A percentile compares a stretch with the other conserved stretches of the same genome.
Conservation (phyloP, 768 basidiomycete genomes). For the Trametes sanguinea region DNA sequence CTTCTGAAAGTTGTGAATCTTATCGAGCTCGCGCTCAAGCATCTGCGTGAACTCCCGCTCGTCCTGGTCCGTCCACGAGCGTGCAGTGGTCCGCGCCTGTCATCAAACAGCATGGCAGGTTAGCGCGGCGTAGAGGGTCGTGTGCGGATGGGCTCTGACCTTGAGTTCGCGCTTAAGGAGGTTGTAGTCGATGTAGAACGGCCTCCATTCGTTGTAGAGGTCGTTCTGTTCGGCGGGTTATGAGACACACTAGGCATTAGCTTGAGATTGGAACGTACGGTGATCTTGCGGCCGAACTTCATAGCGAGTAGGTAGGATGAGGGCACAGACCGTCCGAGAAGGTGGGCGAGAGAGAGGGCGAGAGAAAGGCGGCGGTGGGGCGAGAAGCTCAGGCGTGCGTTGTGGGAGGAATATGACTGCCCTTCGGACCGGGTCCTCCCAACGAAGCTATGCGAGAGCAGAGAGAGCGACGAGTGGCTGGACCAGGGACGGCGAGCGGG, state of each 20-base stretch:
- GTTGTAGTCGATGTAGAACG: constrained; percentile 90
- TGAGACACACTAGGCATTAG: no score
- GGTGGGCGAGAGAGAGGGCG: background rate
- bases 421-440: background rate
- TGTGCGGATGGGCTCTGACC: constrained; percentile 39
- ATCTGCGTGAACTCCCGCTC: constrained; percentile 79
- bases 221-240: constrained; percentile 48
- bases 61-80: constrained; percentile 73
- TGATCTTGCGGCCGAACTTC: constrained; percentile 85
- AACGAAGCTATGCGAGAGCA: background rate
- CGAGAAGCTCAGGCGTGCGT: background rate
- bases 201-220: constrained; percentile 88
- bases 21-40: constrained; percentile 87
- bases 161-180: constrained; percentile 89
- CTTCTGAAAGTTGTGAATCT: constrained; percentile 93
- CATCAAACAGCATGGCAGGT: background rate
- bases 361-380: background rate
- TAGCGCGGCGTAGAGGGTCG: constrained; percentile 9
- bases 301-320: no score
- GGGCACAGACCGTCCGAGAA: background rate
- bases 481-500: background rate
- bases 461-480: background rate
- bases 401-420: background rate
- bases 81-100: constrained; percentile 54
- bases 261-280: constrained; percentile 40